Evolutionary conservation across 1,139 yeast genomes (phyloP).

Genomic region (Saccharomyces hybrid): DNA sequence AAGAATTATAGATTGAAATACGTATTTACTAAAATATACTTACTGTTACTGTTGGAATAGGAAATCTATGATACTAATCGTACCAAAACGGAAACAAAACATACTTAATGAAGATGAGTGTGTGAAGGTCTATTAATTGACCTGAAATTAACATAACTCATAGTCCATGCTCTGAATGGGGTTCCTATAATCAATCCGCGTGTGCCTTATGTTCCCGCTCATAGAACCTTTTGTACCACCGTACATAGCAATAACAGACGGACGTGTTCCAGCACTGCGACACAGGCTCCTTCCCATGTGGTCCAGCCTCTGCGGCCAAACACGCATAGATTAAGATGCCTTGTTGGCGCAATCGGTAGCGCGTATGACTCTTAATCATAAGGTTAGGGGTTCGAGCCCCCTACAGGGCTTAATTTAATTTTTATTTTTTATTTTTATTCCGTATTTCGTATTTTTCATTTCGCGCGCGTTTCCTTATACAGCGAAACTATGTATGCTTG

Average conservation of each 20-base stretch:
- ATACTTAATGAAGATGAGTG: neutral
- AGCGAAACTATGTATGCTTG: neutral
- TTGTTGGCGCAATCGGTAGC: conserved; percentile 43
- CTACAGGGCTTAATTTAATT: conserved; percentile 33
- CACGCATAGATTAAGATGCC: conserved; percentile 19
- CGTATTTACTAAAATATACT: no score
- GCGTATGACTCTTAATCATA: conserved; percentile 41
- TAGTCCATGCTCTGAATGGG: neutral
- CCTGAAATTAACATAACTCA: neutral
- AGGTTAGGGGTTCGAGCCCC: conserved; percentile 43
- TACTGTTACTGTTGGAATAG: neutral
- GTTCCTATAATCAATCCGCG: neutral
- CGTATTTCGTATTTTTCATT: neutral
- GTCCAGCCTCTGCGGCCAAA: neutral
- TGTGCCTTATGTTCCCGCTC: neutral
- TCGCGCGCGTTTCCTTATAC: neutral
- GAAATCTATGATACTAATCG: neutral
- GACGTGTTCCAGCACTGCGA: neutral
- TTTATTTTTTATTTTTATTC: no score
- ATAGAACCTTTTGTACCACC: neutral
- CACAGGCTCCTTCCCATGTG: neutral
- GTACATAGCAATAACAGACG: neutral
- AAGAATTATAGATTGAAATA: no score
- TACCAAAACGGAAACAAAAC: neutral
- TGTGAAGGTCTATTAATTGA: neutral